Base-by-base conservation (phyloP, 176 grass and related monocot genomes). In the Musa schizocarpa region DNA sequence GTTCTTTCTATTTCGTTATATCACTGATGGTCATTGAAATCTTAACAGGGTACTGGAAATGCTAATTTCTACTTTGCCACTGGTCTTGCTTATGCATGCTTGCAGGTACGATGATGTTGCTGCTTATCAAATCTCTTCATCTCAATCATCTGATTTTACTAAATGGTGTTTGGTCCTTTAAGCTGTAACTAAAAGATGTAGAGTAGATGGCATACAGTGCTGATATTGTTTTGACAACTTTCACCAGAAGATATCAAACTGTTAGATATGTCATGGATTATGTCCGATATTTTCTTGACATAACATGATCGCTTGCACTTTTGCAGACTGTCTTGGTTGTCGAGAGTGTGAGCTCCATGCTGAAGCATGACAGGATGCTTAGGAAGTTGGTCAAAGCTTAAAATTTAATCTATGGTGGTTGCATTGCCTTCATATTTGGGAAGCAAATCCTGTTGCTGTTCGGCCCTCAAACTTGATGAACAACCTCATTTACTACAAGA, bases 61-160 rank as follows among this genome's bases (percentile, higher is more conserved):
- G 90, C 95, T 74, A 99, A 99, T 89, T 99, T 99, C 76, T 99
- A 99, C 65, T 89, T 94, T 63, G 95, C 90, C 17, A 99, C 95
- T 0, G 86, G 95, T 57, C 80, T 94, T 68, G 86, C 90, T 66
- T 99, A 94, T 91, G 88, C 90, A 48, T 98, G 95, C 82, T 85
- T 98, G 82, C 95, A 98, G 95, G 95, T 98, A 91, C 53, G 23
- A 27, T 0, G 14, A 16, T 68, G 21, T 43, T 17, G 29, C 10
- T 68, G 11, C 24, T 43, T 13, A 26, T 48, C 26, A 68, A 68
- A 68, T 26, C 13, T 14, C 65, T 68, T 9, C 13, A 43, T 68
- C 65, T 14, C 25, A 17, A 68, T 43, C 14, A 43, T 48, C 0
- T 27, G 65, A 6, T 48, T 12, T 48, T 1, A 7, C 9, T 13